phyloP scores from a whole-genome alignment of 2,329 filamentous ascomycete species.

The Beauveria sp. region DNA sequence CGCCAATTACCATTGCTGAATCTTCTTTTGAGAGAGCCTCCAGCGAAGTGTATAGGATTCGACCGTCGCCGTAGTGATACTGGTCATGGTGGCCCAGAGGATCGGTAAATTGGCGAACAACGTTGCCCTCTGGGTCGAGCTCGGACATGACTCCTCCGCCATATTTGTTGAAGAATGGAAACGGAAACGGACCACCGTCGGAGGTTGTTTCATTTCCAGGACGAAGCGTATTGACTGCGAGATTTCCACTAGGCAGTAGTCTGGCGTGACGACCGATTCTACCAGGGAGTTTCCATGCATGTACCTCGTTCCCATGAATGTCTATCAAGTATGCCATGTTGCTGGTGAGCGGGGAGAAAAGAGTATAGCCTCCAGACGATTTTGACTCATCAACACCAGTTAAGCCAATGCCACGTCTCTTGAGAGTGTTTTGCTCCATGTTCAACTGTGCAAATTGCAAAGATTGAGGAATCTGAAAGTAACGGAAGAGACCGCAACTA shows the following conservation, averaged over 20 bases:
- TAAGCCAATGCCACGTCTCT: slow-evolving; percentile 21
- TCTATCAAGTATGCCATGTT: slow-evolving; percentile 20
- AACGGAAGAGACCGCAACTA: neutral
- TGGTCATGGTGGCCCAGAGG: slow-evolving; percentile 23
- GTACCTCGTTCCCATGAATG: slow-evolving; percentile 22
- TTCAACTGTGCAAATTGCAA: too few species aligned
- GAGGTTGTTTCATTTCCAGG: slow-evolving; percentile 13
- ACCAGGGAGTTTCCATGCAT: slow-evolving; percentile 23
- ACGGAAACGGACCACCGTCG: slow-evolving; percentile 18
- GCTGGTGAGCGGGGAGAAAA: slow-evolving; percentile 23
- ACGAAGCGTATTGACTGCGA: slow-evolving; percentile 23
- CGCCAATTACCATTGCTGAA: slow-evolving; percentile 21
- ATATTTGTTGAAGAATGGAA: slow-evolving; percentile 25
- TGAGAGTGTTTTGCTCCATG: slow-evolving; percentile 24
- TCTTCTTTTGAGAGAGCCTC: slow-evolving; percentile 20
- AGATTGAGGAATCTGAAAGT: neutral
- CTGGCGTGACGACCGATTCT: slow-evolving; percentile 21
- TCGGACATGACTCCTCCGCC: slow-evolving; percentile 24
- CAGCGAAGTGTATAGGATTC: slow-evolving; percentile 21
- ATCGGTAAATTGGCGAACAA: slow-evolving; percentile 21
- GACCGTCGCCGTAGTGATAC: slow-evolving; percentile 21
- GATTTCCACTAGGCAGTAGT: slow-evolving; percentile 22
- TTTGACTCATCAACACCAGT: slow-evolving; percentile 19
- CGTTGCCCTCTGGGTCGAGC: slow-evolving; percentile 18
- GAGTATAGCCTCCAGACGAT: slow-evolving; percentile 22